These are phyloP conservation scores for Tritrichomonas foetus DNA, from an alignment of 208 protist genomes.

Conservation along the genomic window DNA sequence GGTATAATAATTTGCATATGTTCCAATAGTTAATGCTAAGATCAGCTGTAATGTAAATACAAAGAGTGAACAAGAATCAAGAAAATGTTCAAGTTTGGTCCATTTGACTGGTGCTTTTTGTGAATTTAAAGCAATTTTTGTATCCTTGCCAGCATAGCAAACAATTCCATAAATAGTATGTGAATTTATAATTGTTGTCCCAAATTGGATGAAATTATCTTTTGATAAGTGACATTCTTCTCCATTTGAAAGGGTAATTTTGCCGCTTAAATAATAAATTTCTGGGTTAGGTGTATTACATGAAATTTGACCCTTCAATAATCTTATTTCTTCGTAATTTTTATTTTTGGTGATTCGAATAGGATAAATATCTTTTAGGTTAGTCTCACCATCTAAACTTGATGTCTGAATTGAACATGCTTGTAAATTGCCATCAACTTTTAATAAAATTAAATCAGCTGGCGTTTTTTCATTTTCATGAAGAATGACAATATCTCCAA, in stretches of 20 bases:
- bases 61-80: not conserved
- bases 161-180: not conserved
- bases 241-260: not conserved
- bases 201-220: not conserved
- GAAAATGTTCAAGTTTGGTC: not conserved
- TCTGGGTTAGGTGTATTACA: not conserved
- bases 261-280: not conserved
- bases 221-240: not conserved
- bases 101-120: not conserved
- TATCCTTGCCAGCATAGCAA: slow-evolving; percentile 9
- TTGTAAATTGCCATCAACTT: not conserved
- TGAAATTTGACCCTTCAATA: not conserved
- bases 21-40: not conserved
- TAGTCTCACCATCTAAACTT: slow-evolving; percentile 43
- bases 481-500: slow-evolving; percentile 45
- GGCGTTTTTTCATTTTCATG: slow-evolving; percentile 35
- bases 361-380: not conserved
- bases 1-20: slow-evolving; percentile 51
- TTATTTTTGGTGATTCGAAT: not conserved
- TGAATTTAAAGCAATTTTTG: slow-evolving; percentile 39
- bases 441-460: slow-evolving; percentile 46
- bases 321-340: not conserved
- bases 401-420: slow-evolving; percentile 44
- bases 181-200: not conserved
- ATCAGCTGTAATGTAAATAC: not conserved